Percentiles rank a stretch among this genome's conserved stretches.
Conservation (phyloP, 2,329 filamentous ascomycete genomes). For the Aureobasidium leucospermi region DNA sequence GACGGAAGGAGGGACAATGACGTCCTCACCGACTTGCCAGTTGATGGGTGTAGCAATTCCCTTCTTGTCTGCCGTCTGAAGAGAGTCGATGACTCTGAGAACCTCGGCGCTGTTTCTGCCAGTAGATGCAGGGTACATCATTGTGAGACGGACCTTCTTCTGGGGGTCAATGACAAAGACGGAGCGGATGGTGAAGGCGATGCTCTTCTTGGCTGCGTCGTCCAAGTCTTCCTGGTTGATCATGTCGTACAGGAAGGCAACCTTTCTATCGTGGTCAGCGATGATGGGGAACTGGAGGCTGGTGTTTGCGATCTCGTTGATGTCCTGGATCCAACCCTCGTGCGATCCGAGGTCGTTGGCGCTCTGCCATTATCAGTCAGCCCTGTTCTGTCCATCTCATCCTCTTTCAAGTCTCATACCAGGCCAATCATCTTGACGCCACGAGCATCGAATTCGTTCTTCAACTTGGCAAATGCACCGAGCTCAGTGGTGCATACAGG, state of each 20-base stretch:
- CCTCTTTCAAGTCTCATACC: slow-evolving; percentile 18
- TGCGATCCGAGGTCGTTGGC: slow-evolving; percentile 82
- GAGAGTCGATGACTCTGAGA: slow-evolving; percentile 49
- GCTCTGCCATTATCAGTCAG: slow-evolving; percentile 30
- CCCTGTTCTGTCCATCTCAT: neutral
- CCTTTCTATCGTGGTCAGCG: slow-evolving; percentile 41
- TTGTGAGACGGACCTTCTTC: slow-evolving; percentile 88
- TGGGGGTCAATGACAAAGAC: slow-evolving; percentile 92
- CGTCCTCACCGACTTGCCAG: slow-evolving; percentile 64
- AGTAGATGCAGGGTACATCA: slow-evolving; percentile 86
- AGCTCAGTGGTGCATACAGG: slow-evolving; percentile 95
- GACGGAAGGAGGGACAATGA: slow-evolving; percentile 80
- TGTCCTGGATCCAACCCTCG: slow-evolving; percentile 82
- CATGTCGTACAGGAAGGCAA: slow-evolving; percentile 45
- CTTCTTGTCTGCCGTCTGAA: slow-evolving; percentile 72
- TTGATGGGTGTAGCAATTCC: slow-evolving; percentile 58
- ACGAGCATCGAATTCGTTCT: slow-evolving; percentile 79
- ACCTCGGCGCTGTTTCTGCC: slow-evolving; percentile 57
- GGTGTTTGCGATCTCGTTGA: slow-evolving; percentile 40
- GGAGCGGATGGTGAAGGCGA: slow-evolving; percentile 88
- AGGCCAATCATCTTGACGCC: slow-evolving; percentile 88
- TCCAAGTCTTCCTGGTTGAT: slow-evolving; percentile 29
- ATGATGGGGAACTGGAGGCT: slow-evolving; percentile 44
- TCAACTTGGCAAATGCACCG: slow-evolving; percentile 82
- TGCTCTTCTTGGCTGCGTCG: slow-evolving; percentile 36